Evolutionary conservation across 176 grass and related monocot genomes (phyloP).

Genomic region (Carex scoparia): DNA sequence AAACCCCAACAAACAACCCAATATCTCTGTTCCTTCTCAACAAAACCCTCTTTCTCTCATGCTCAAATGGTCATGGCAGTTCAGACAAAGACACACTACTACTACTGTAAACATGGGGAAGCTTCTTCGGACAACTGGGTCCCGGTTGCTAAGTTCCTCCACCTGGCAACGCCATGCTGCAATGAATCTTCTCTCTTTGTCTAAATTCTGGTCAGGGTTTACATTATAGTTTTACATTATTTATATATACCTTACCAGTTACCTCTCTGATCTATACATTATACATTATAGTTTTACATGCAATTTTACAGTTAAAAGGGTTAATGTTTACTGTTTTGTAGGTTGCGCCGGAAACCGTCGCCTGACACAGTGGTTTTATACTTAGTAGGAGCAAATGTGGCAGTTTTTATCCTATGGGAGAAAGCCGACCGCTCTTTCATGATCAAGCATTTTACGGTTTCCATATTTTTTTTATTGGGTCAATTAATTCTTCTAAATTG

Average conservation of each 20-base stretch:
- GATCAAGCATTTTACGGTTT: constrained; percentile 70
- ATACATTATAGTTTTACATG: neutral
- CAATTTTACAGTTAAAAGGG: too few relatives aligned
- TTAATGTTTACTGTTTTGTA: constrained; percentile 16
- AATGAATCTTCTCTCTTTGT: neutral
- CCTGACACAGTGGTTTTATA: constrained; percentile 32
- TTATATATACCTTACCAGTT: neutral
- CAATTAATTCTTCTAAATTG: neutral
- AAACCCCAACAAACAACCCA: neutral
- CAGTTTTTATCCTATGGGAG: constrained; percentile 66
- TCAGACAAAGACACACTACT: neutral
- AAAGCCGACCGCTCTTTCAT: constrained; percentile 50
- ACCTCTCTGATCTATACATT: too few relatives aligned
- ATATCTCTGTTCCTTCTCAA: neutral
- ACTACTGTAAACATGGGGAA: neutral
- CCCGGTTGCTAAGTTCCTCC: neutral
- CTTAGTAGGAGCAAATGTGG: constrained; percentile 60
- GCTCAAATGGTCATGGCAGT: neutral
- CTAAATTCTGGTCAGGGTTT: too few relatives aligned
- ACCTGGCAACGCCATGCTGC: neutral
- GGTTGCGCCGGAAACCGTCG: constrained; percentile 35
- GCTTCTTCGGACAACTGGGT: neutral
- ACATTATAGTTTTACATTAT: too few relatives aligned
- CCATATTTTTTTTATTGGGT: neutral
- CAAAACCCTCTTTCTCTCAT: constrained; percentile 1